Percentiles rank a stretch among this genome's conserved stretches.
These are phyloP conservation scores for Bisporella sp. DNA, from an alignment of 2,329 filamentous ascomycete species.

Conservation along the genomic window DNA sequence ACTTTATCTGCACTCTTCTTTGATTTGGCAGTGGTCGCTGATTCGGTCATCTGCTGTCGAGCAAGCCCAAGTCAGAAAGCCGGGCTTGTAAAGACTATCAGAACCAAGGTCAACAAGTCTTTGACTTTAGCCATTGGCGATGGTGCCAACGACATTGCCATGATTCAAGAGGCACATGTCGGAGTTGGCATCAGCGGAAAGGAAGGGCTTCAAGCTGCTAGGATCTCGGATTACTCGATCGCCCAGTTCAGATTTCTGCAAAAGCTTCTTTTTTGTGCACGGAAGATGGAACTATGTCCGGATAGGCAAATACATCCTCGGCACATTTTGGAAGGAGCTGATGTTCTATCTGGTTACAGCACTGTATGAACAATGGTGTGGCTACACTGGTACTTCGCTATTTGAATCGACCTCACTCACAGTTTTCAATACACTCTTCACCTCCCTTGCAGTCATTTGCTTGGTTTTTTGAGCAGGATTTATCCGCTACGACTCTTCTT, in stretches of 20 bases:
- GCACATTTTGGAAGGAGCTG: slow-evolving; percentile 86
- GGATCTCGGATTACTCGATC: slow-evolving; percentile 87
- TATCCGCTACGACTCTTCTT: slow-evolving; percentile 76
- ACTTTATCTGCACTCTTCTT: slow-evolving; percentile 61
- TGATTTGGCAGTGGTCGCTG: slow-evolving; percentile 67
- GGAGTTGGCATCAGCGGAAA: slow-evolving; percentile 89
- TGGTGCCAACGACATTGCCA: slow-evolving; percentile 89
- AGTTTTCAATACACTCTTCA: slow-evolving; percentile 93
- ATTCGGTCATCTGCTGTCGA: slow-evolving; percentile 90
- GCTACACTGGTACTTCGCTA: slow-evolving; percentile 84
- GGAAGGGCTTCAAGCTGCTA: slow-evolving; percentile 82
- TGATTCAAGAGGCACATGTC: slow-evolving; percentile 88
- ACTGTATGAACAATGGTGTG: slow-evolving; percentile 73
- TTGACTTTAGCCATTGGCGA: slow-evolving; percentile 90
- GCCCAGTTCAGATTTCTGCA: slow-evolving; percentile 89
- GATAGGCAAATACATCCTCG: slow-evolving; percentile 81
- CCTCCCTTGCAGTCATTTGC: slow-evolving; percentile 79
- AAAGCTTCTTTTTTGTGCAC: slow-evolving; percentile 74
- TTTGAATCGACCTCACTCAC: slow-evolving; percentile 84
- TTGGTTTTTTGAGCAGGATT: slow-evolving; percentile 89
- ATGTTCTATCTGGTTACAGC: slow-evolving; percentile 83
- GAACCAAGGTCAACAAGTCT: slow-evolving; percentile 62
- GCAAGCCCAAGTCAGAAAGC: slow-evolving; percentile 89
- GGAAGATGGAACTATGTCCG: slow-evolving; percentile 87
- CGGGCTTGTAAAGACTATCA: slow-evolving; percentile 74